Evolutionary conservation across 345 rosid genomes (phyloP).

Genomic region (Boechera retrofracta): DNA sequence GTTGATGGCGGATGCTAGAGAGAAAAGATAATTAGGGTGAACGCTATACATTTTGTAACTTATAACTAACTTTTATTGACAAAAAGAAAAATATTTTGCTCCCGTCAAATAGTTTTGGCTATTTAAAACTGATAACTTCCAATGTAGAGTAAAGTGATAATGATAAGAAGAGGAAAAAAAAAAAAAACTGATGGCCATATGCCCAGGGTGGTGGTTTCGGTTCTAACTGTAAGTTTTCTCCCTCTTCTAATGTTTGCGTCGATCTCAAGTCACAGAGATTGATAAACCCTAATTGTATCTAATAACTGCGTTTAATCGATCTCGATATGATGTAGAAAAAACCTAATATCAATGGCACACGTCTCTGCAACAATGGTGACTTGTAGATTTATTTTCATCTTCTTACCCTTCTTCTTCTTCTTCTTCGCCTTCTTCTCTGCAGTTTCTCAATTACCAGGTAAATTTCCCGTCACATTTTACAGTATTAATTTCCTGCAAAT

Average conservation of each 20-base stretch:
- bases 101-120: slow-evolving; percentile 5
- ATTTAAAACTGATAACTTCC: slow-evolving; percentile 24
- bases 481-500: too few species aligned
- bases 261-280: not conserved
- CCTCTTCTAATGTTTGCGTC: not conserved
- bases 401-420: slow-evolving; percentile 13
- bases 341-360: not conserved
- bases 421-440: slow-evolving; percentile 24
- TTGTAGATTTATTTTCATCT: not conserved
- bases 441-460: slow-evolving; percentile 33
- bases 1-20: too few species aligned
- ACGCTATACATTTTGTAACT: not conserved
- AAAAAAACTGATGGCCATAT: not conserved
- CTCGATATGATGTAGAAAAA: not conserved
- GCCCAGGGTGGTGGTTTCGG: not conserved
- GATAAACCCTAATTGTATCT: not conserved
- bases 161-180: not conserved
- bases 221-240: not conserved
- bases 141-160: slow-evolving; percentile 21
- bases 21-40: too few species aligned
- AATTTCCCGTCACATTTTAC: not conserved
- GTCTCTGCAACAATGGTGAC: slow-evolving; percentile 14
- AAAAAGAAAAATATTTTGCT: not conserved
- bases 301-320: not conserved
- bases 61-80: slow-evolving; percentile 23